Base-by-base conservation (phyloP, 352 stramenopile species). In the Halophytophthora batemanensis region DNA sequence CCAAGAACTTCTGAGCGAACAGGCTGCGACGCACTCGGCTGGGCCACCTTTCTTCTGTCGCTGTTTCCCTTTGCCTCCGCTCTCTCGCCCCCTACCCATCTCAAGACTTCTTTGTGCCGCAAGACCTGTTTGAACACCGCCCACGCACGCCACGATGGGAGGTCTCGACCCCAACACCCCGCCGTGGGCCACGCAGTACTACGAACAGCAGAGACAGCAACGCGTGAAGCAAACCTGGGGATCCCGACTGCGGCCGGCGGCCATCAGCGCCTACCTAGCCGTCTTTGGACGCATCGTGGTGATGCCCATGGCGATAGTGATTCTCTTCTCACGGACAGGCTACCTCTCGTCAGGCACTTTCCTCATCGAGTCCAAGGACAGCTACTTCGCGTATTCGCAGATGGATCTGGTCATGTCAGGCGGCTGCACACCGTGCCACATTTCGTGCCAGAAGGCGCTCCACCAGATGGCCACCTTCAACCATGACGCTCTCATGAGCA, bases 341-440 rank as follows among this genome's bases (percentile, higher is more conserved):
- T 43, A 43, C 37, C 37, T 43, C 6, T 28, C 37, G 37, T 28
- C 6, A 15, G 37, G 37, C 15, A 43, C n/a, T 6, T 28, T 43
- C 17, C 37, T 43, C 37, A 43, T 43, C 37, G 37, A 25, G 3
- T 13, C 37, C 17, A 25, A 43, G 1, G 37, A 43, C 37, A 43
- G n/a, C n/a, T 43, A 43, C 37, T 43, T 43, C 15, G 37, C 37
- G 11, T 43, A 28, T 17, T 21, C 10, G n/a, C 17, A 43, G 37
- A 43, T 43, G 37, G 37, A 43, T 25, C 15, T 25, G 37, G 37
- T 43, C 17, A 43, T 43, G 37, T 25, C n/a, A 6, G 13, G 37
- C 12, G 37, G 37, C 37, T 43, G 37, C 18, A 25, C 19, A 12
- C n/a, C n/a, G 17, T 43, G 37, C 18, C n/a, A 43, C 37, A 25